Conservation (phyloP, 2,329 filamentous ascomycete species). For the Ophiostoma angusticollis region DNA sequence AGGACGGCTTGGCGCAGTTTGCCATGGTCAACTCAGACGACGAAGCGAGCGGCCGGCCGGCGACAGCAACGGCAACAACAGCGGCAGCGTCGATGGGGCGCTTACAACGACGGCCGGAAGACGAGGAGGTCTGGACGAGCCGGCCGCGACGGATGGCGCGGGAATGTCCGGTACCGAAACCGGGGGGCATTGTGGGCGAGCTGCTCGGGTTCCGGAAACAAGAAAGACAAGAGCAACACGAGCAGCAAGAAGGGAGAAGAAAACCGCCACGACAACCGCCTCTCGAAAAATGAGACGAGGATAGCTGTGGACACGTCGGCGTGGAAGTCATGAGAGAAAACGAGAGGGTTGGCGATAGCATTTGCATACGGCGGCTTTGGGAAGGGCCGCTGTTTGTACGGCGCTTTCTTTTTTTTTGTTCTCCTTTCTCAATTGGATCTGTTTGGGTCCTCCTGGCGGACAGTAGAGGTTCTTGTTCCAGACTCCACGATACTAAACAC, state of each 20-base stretch:
- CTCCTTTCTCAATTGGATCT: neutral
- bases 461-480: too few species aligned
- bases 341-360: neutral
- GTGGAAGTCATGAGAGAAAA: neutral
- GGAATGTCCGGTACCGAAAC: conserved; percentile 90
- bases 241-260: neutral
- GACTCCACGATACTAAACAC: too few species aligned
- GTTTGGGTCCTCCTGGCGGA: too few species aligned
- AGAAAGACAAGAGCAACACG: conserved; percentile 11
- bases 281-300: neutral
- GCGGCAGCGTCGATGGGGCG: too few species aligned
- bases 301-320: neutral
- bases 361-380: neutral
- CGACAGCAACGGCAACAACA: neutral
- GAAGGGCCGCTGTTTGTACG: neutral
- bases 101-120: too few species aligned
- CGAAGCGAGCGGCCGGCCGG: neutral
- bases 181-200: conserved; percentile 47
- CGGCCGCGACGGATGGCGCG: conserved; percentile 34
- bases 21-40: conserved; percentile 20
- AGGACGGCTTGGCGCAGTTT: conserved; percentile 38
- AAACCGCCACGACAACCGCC: neutral
- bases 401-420: neutral
- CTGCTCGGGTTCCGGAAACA: conserved; percentile 47
- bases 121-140: conserved; percentile 29